Evolutionary conservation across 805 yeast genomes (phyloP).

Genomic region (Ogataea philodendri): DNA sequence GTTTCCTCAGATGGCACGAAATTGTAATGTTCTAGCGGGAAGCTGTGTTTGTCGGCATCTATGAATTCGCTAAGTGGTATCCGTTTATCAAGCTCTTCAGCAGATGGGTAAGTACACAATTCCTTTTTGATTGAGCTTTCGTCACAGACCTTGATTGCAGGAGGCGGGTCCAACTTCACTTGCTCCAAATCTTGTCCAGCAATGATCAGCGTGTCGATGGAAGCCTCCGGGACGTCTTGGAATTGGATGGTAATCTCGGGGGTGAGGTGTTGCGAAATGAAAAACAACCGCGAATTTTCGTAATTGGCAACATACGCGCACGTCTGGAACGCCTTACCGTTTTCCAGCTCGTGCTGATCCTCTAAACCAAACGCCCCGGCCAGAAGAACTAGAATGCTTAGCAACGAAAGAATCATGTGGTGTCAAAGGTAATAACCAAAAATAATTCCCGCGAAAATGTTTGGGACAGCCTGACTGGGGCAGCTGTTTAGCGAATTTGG

Average conservation of each 20-base stretch:
- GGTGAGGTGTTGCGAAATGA: conserved; percentile 17
- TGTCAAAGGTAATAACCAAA: neutral
- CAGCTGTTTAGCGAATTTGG: too few species aligned
- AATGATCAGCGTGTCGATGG: conserved; percentile 25
- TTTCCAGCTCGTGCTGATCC: conserved; percentile 24
- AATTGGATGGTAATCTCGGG: conserved; percentile 26
- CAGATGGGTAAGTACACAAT: conserved; percentile 23
- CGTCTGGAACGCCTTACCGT: conserved; percentile 27
- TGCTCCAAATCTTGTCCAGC: conserved; percentile 26
- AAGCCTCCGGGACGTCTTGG: conserved; percentile 7
- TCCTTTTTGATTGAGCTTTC: conserved; percentile 25
- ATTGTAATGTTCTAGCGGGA: conserved; percentile 21
- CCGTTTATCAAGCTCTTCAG: conserved; percentile 12
- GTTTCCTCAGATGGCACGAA: conserved; percentile 9
- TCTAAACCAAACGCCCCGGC: conserved; percentile 17
- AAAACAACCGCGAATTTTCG: conserved; percentile 18
- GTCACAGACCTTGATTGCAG: conserved; percentile 33
- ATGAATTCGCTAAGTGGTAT: conserved; percentile 22
- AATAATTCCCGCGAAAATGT: too few species aligned
- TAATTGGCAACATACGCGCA: conserved; percentile 34
- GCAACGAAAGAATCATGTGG: conserved; percentile 2
- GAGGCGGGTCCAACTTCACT: conserved; percentile 24
- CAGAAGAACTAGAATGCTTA: conserved; percentile 1
- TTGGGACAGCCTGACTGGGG: too few species aligned
- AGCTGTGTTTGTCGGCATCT: conserved; percentile 13